Percentiles rank a stretch among this genome's conserved stretches.
Evolutionary conservation across 495 filamentous ascomycete species (phyloP).

Genomic region (Podospora comata): DNA sequence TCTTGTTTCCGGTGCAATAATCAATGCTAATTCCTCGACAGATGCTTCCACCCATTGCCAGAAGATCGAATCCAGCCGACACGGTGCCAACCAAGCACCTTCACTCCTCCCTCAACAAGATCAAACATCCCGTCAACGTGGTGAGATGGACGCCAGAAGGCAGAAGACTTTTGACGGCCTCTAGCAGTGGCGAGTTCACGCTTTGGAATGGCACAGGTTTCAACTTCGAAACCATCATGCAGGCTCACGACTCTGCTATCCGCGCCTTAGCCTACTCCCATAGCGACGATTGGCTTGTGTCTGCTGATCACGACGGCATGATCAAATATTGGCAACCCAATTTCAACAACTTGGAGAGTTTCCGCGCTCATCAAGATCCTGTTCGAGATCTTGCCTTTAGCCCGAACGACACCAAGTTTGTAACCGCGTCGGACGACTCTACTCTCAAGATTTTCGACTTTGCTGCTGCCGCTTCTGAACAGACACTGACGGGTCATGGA

Average conservation of each 20-base stretch:
- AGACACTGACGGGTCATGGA: constrained; percentile 78
- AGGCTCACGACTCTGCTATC: constrained; percentile 92
- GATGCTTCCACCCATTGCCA: constrained; percentile 84
- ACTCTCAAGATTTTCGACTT: constrained; percentile 96
- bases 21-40: constrained; percentile 40
- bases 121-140: constrained; percentile 95
- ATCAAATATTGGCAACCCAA: constrained; percentile 99
- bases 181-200: constrained; percentile 95
- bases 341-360: constrained; percentile 96
- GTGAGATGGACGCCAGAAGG: constrained; percentile 98
- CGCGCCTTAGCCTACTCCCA: constrained; percentile 86
- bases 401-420: constrained; percentile 90
- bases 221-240: constrained; percentile 99
- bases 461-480: constrained; percentile 76
- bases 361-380: constrained; percentile 85
- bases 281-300: constrained; percentile 93
- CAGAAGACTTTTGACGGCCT: constrained; percentile 82
- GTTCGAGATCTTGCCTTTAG: constrained; percentile 90
- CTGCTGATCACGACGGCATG: constrained; percentile 88
- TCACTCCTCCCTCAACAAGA: constrained; percentile 95
- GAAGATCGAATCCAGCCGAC: constrained; percentile 68
- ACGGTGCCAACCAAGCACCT: constrained; percentile 84
- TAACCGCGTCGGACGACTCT: constrained; percentile 91
- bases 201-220: constrained; percentile 98
- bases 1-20: not conserved